These are phyloP conservation scores for Citrus medica DNA, from an alignment of 345 rosid species.

Conservation along the genomic window DNA sequence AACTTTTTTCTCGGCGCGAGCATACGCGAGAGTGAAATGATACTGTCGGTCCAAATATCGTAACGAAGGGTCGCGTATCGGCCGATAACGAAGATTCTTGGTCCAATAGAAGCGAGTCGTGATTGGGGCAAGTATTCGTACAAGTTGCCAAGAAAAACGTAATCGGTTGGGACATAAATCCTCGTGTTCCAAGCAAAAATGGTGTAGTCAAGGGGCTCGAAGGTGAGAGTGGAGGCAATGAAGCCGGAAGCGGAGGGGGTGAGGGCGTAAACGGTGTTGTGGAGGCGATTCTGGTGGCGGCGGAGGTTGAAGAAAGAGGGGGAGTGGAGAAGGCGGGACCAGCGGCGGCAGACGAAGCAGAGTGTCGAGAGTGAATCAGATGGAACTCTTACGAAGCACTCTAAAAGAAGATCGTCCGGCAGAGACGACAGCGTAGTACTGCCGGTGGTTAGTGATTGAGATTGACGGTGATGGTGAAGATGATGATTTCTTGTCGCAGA, in stretches of 20 bases:
- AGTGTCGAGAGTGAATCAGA: slow-evolving; percentile 60
- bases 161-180: slow-evolving; percentile 18
- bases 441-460: not conserved
- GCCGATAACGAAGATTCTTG: slow-evolving; percentile 55
- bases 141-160: slow-evolving; percentile 19
- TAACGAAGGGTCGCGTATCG: slow-evolving; percentile 49
- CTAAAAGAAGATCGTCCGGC: slow-evolving; percentile 77
- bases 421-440: slow-evolving; percentile 37
- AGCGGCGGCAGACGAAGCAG: slow-evolving; percentile 76
- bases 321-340: slow-evolving; percentile 70
- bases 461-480: slow-evolving; percentile 14
- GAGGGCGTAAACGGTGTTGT: slow-evolving; percentile 56
- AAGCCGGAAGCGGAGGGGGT: slow-evolving; percentile 45
- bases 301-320: slow-evolving; percentile 64
- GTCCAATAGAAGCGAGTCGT: slow-evolving; percentile 63
- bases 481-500: slow-evolving; percentile 20
- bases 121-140: slow-evolving; percentile 41
- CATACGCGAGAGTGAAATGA: slow-evolving; percentile 51
- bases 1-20: slow-evolving; percentile 60
- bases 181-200: slow-evolving; percentile 32
- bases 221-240: slow-evolving; percentile 46
- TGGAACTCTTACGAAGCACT: slow-evolving; percentile 73
- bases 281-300: slow-evolving; percentile 48
- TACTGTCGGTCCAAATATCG: slow-evolving; percentile 55
- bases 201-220: not conserved